phyloP scores from a whole-genome alignment of 2,329 filamentous ascomycete genomes.

The Ophioceras dolichostomum region DNA sequence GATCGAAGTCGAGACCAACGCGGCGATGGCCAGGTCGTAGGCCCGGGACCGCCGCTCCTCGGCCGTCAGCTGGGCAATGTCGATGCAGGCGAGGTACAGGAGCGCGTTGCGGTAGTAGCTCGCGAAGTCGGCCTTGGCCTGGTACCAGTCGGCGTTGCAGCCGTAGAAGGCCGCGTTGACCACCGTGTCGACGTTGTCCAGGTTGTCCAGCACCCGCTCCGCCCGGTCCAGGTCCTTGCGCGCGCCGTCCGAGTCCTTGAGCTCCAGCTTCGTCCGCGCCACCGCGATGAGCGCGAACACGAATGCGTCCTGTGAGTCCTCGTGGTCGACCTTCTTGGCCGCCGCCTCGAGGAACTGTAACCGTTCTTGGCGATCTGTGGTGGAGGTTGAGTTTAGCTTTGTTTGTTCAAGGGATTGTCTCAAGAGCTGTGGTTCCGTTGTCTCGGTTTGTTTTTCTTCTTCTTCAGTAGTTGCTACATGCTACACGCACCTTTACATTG shows the following conservation, averaged over 20 bases:
- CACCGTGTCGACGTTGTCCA: constrained; percentile 89
- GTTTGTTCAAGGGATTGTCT: too few species aligned
- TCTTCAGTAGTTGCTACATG: too few species aligned
- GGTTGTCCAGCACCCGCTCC: constrained; percentile 77
- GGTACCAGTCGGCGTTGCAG: constrained; percentile 89
- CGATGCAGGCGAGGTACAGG: constrained; percentile 92
- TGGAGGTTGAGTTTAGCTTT: constrained; percentile 1
- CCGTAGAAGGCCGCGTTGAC: constrained; percentile 96
- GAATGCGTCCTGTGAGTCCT: constrained; percentile 86
- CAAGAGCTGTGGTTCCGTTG: too few species aligned
- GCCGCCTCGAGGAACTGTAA: constrained; percentile 75
- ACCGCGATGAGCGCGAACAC: constrained; percentile 90
- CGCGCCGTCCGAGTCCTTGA: constrained; percentile 70
- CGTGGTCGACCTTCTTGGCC: constrained; percentile 79
- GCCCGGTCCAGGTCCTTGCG: constrained; percentile 78
- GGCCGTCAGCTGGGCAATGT: constrained; percentile 60
- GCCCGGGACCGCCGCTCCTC: constrained; percentile 72
- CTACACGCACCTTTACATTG: constrained; percentile 62
- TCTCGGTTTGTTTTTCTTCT: too few species aligned
- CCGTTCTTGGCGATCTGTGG: constrained; percentile 70
- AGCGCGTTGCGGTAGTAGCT: constrained; percentile 96
- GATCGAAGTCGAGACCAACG: constrained; percentile 85
- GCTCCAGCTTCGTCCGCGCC: constrained; percentile 71
- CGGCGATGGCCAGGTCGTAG: constrained; percentile 86
- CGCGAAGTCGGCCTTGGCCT: constrained; percentile 85